phyloP scores from a whole-genome alignment of 2,329 filamentous ascomycete genomes.

The Fusarium annulatum region DNA sequence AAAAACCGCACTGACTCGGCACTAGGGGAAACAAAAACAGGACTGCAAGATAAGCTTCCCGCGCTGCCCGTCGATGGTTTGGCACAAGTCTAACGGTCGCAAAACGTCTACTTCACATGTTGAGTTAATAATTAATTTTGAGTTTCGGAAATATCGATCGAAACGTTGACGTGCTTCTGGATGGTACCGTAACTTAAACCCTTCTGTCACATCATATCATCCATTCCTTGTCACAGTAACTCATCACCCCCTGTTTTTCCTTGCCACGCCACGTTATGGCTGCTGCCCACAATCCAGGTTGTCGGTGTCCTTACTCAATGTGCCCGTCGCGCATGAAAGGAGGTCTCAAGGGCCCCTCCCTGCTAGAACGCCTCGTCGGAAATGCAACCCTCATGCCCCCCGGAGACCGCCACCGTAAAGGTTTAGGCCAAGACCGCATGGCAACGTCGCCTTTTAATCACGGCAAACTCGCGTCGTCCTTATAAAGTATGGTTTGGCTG shows the following conservation, averaged over 20 bases:
- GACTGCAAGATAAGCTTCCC: not conserved
- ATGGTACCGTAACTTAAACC: not conserved
- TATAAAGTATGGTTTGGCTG: constrained; percentile 12
- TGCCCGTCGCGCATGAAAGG: constrained; percentile 5
- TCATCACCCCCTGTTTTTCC: not conserved
- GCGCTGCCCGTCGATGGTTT: not conserved
- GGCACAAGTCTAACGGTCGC: not conserved
- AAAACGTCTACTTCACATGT: not conserved
- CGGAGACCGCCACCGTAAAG: constrained; percentile 10
- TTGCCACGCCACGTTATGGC: not conserved
- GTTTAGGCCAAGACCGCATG: constrained; percentile 8
- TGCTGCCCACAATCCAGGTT: constrained; percentile 7
- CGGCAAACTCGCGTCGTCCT: constrained; percentile 13
- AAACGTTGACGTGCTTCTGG: constrained; percentile 21
- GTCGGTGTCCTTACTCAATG: constrained; percentile 14
- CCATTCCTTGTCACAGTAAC: not conserved
- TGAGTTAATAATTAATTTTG: not conserved
- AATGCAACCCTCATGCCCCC: constrained; percentile 21
- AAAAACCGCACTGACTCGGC: not conserved
- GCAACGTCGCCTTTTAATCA: constrained; percentile 1
- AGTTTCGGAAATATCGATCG: constrained; percentile 26
- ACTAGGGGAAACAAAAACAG: not conserved
- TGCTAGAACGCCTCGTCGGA: constrained; percentile 13
- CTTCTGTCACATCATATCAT: not conserved
- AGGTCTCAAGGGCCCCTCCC: not conserved